Conservation (phyloP, 805 yeast species). For the Lachancea waltii region DNA sequence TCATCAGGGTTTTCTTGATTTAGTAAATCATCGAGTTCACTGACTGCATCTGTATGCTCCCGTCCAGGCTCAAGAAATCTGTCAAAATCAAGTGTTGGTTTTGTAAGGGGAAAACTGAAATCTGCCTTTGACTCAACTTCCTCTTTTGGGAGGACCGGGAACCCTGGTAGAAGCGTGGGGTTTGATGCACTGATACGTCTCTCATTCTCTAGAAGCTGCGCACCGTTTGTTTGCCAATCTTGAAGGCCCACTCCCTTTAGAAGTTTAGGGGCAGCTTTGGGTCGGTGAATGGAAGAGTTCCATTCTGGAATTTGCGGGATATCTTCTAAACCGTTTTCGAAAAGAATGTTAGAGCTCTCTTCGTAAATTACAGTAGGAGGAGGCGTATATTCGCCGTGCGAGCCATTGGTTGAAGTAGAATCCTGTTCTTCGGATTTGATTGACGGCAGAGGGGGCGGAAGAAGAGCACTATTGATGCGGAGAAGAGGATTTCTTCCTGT, state of each 20-base stretch:
- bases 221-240: slow-evolving; percentile 6
- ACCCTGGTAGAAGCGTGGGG: slow-evolving; percentile 3
- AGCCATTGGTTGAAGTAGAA: neutral
- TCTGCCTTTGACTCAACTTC: slow-evolving; percentile 8
- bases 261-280: neutral
- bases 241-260: slow-evolving; percentile 2
- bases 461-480: slow-evolving; percentile 27
- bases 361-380: neutral
- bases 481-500: slow-evolving; percentile 26
- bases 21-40: slow-evolving; percentile 26
- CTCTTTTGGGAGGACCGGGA: neutral
- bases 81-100: slow-evolving; percentile 1
- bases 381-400: neutral
- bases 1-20: slow-evolving; percentile 14
- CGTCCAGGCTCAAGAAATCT: slow-evolving; percentile 2
- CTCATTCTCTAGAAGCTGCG: slow-evolving; percentile 4
- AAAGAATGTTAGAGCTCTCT: neutral
- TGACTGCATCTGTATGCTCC: slow-evolving; percentile 21
- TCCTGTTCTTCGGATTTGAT: neutral
- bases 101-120: slow-evolving; percentile 19
- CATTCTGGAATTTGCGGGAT: slow-evolving; percentile 17
- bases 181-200: neutral
- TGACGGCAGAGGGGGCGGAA: slow-evolving; percentile 24
- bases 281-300: neutral
- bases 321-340: slow-evolving; percentile 16